These are phyloP conservation scores for Cicer bijugum DNA, from an alignment of 306 rosid genomes.

Conservation along the genomic window DNA sequence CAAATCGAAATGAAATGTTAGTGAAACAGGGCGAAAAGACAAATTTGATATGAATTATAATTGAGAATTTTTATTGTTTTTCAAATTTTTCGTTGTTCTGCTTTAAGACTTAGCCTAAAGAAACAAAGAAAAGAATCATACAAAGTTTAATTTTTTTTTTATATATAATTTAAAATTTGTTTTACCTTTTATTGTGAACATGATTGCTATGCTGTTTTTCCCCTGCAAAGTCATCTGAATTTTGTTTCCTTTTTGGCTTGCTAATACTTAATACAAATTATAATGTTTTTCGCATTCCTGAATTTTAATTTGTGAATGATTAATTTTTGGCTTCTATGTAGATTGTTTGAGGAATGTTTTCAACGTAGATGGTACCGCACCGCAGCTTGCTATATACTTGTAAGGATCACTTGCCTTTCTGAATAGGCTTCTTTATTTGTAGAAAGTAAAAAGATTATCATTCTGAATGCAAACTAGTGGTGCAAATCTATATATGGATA, in stretches of 20 bases:
- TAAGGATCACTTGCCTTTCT: conserved; percentile 53
- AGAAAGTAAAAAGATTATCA: conserved; percentile 27
- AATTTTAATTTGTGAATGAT: conserved; percentile 16
- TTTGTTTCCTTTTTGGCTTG: conserved; percentile 28
- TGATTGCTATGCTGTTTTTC: conserved; percentile 25
- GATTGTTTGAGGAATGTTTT: conserved; percentile 99
- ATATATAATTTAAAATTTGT: neutral
- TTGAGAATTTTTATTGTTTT: neutral
- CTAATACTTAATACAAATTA: neutral
- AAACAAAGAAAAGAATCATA: neutral
- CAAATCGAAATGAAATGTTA: neutral
- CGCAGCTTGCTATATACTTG: conserved; percentile 97
- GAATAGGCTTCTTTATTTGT: conserved; percentile 24
- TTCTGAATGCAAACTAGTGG: conserved; percentile 25
- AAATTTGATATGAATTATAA: neutral
- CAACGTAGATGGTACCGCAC: conserved; percentile 98
- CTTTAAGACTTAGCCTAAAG: neutral
- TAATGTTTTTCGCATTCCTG: conserved; percentile 10
- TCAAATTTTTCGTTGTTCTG: neutral
- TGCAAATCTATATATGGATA: neutral
- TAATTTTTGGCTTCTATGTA: conserved; percentile 44
- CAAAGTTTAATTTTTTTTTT: conserved; percentile 13
- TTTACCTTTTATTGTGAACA: conserved; percentile 31
- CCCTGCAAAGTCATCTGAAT: conserved; percentile 15
- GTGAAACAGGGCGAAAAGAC: neutral